Percentiles rank a stretch among this genome's conserved stretches.
Evolutionary conservation across 1,139 yeast genomes (phyloP).

Genomic region (Candida tetrigidarum): DNA sequence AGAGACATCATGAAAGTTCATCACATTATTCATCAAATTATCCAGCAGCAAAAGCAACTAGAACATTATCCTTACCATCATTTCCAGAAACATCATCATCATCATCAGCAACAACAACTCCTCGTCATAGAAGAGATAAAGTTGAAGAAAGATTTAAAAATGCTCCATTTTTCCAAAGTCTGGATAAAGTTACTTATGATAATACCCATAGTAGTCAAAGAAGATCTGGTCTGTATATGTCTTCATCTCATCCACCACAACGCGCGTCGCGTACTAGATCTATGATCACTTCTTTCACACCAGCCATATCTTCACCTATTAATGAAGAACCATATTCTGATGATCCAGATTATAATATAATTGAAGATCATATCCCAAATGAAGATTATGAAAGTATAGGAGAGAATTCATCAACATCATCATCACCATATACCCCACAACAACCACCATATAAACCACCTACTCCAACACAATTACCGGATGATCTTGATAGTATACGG

Average conservation of each 20-base stretch:
- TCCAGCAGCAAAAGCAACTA: conserved; percentile 54
- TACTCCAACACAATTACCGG: conserved; percentile 21
- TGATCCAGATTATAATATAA: conserved; percentile 21
- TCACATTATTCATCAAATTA: conserved; percentile 21
- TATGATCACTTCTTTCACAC: conserved; percentile 38
- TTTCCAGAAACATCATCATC: conserved; percentile 52
- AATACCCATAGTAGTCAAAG: conserved; percentile 32
- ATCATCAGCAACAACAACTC: conserved; percentile 40
- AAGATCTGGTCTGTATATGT: conserved; percentile 4
- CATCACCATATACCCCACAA: conserved; percentile 50
- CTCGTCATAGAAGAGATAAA: conserved; percentile 45
- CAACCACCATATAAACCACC: conserved; percentile 33
- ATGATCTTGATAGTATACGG: conserved; percentile 49
- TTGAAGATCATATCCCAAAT: conserved; percentile 22
- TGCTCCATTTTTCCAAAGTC: conserved; percentile 45
- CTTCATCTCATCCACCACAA: conserved; percentile 30
- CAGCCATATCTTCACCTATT: conserved; percentile 44
- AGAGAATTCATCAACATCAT: conserved; percentile 21
- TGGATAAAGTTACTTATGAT: conserved; percentile 38
- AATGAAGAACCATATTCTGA: conserved; percentile 39
- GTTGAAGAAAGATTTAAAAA: conserved; percentile 52
- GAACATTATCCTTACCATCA: conserved; percentile 66
- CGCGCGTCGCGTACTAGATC: conserved; percentile 51
- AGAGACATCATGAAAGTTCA: conserved; percentile 15
- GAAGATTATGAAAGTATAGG: conserved; percentile 19